A percentile compares a stretch with the other conserved stretches of the same genome.
phyloP scores from a whole-genome alignment of 495 filamentous ascomycete genomes.

The Apiosordaria backusii region DNA sequence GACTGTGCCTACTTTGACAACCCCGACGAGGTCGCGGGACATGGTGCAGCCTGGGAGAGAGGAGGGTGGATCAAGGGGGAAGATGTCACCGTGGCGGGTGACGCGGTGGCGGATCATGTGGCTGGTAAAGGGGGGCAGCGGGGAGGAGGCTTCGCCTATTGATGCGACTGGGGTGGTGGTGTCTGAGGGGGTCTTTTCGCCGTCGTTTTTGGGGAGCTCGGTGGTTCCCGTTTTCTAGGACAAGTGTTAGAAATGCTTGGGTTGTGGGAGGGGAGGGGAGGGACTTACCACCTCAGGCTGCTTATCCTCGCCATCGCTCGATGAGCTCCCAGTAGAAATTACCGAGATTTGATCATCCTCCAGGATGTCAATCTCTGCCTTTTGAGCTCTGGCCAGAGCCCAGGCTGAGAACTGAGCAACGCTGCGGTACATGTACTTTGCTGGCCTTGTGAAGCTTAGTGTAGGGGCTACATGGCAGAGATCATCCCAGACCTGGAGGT shows the following conservation, averaged over 20 bases:
- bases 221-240: not conserved
- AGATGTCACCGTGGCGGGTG: constrained; percentile 68
- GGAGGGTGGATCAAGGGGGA: constrained; percentile 57
- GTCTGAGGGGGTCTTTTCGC: constrained; percentile 2
- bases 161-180: constrained; percentile 27
- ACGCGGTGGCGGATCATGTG: constrained; percentile 92
- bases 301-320: constrained; percentile 35
- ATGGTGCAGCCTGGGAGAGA: constrained; percentile 62
- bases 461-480: constrained; percentile 90
- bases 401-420: constrained; percentile 91
- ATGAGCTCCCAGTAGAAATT: constrained; percentile 58
- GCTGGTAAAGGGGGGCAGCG: constrained; percentile 68
- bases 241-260: not conserved
- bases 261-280: not conserved
- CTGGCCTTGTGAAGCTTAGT: constrained; percentile 86
- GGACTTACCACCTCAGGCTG: constrained; percentile 24
- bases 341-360: constrained; percentile 74
- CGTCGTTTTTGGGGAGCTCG: not conserved
- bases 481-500: constrained; percentile 95
- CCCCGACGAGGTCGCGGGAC: constrained; percentile 61
- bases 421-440: constrained; percentile 88
- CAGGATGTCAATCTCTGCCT: constrained; percentile 70
- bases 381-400: constrained; percentile 79
- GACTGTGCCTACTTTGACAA: constrained; percentile 75
- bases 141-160: constrained; percentile 78